Evolutionary conservation across 2,329 filamentous ascomycete genomes (phyloP).

Genomic region (Alternaria brassicicola): DNA sequence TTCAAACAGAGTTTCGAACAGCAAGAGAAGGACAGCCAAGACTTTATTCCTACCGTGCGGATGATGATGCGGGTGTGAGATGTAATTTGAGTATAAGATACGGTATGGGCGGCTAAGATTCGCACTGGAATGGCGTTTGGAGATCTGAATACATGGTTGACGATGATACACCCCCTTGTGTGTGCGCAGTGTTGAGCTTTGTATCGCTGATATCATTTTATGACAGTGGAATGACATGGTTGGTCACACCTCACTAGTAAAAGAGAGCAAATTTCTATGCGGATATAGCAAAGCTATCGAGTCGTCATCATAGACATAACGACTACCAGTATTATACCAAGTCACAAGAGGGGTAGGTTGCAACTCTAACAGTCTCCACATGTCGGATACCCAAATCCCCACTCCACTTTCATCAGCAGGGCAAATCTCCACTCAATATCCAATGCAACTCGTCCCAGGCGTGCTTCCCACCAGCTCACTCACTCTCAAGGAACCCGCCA

Average conservation of each 20-base stretch:
- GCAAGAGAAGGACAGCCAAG: conserved; percentile 71
- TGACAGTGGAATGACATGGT: not conserved
- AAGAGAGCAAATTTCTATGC: too few relatives aligned
- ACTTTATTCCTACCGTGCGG: conserved; percentile 63
- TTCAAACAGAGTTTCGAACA: conserved; percentile 73
- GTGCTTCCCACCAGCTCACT: not conserved
- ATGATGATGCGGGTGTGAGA: conserved; percentile 28
- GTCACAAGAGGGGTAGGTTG: not conserved
- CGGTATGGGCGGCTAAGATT: not conserved
- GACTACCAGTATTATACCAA: not conserved
- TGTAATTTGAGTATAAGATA: not conserved
- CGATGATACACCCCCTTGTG: not conserved
- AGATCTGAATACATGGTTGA: not conserved
- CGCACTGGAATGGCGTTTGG: not conserved
- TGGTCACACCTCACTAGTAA: not conserved
- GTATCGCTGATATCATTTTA: not conserved
- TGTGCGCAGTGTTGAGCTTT: not conserved
- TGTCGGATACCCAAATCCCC: not conserved
- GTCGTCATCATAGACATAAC: not conserved
- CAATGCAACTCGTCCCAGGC: not conserved
- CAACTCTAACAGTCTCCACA: not conserved
- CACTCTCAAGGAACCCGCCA: not conserved
- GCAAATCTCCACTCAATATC: not conserved
- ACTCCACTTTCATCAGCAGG: not conserved
- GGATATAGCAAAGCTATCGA: not conserved